Base-by-base conservation (phyloP, 768 basidiomycete species). In the Phallus indusiatus region DNA sequence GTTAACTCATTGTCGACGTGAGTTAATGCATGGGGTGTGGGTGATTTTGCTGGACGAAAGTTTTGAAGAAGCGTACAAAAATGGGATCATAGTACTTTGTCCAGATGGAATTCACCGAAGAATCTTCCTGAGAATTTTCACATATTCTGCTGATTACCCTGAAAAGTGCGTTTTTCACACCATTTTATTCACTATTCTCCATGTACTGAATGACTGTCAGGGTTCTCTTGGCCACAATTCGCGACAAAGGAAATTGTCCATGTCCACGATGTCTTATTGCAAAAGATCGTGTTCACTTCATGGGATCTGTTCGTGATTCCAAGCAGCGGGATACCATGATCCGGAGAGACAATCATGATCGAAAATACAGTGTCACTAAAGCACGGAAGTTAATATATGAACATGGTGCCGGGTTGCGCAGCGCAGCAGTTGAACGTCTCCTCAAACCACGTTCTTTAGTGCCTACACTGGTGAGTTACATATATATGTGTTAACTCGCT, bases 211-310 rank as follows among this genome's bases (percentile, higher is more conserved):
- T n/a, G n/a, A n/a, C n/a, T 34, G n/a, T 1, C 21, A 75, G 74
- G 60, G 62, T 75, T 9, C 66, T 77, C 0, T 51, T 77, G 1
- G 69, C 75, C 0, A 67, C 67, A 8, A 73, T 79, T 1, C 67
- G 72, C 5, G 70, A 74, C 54, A 69, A 72, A 14, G 78, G 74
- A 0, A 10, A 62, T 0, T 77, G 70, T 51, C 75, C 73, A 14
- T 78, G 77, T 60, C 75, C 75, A 0, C 63, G 69, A 0, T 78
- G 77, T 56, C 58, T 70, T 0, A 61, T 73, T 22, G 49, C 48
- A 8, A 74, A 72, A 54, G 55, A 61, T 0, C 42, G 68, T 0
- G 60, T 78, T 6, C 60, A 68, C 35, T 53, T 54, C 0, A 50
- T 78, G 17, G 76, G 76, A 9, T 66, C 48, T 12, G 16, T 53